phyloP scores from a whole-genome alignment of 129 eudicot species.

The Calendula officinalis region DNA sequence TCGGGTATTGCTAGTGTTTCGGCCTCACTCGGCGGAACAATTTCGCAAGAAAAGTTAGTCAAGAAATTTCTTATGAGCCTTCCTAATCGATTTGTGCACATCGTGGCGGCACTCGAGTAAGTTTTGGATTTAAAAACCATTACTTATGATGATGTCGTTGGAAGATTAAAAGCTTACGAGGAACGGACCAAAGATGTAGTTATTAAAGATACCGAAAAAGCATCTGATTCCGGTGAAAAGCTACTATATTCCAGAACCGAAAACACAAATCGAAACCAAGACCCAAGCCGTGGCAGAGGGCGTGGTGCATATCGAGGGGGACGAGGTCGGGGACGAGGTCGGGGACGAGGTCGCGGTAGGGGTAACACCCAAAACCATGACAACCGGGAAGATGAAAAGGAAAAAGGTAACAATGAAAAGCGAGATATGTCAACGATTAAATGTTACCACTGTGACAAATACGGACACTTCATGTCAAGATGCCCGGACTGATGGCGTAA shows the following conservation, averaged over 20 bases:
- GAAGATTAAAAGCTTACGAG: too few relatives aligned
- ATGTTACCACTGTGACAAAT: neutral
- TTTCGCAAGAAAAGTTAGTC: neutral
- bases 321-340: too few relatives aligned
- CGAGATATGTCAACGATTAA: neutral
- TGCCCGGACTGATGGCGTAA: neutral
- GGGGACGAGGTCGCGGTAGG: neutral
- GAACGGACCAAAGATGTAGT: too few relatives aligned
- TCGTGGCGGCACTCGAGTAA: too few relatives aligned
- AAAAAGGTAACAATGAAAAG: neutral
- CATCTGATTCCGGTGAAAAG: slow-evolving; percentile 8
- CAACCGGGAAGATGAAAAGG: neutral
- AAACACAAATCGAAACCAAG: slow-evolving; percentile 8
- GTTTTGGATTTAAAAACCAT: too few relatives aligned
- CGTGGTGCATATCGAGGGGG: neutral
- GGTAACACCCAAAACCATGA: neutral
- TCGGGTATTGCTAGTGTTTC: neutral
- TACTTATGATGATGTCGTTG: too few relatives aligned
- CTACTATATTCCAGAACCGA: slow-evolving; percentile 8
- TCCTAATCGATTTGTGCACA: neutral
- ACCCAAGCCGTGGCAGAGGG: slow-evolving; percentile 2
- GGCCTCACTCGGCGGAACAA: slow-evolving; percentile 6
- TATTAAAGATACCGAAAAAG: neutral
- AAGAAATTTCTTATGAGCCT: slow-evolving; percentile 13
- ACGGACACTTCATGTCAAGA: neutral